Base-by-base conservation (phyloP, 1,284 basidiomycete species). In the Austroboletus niveus region DNA sequence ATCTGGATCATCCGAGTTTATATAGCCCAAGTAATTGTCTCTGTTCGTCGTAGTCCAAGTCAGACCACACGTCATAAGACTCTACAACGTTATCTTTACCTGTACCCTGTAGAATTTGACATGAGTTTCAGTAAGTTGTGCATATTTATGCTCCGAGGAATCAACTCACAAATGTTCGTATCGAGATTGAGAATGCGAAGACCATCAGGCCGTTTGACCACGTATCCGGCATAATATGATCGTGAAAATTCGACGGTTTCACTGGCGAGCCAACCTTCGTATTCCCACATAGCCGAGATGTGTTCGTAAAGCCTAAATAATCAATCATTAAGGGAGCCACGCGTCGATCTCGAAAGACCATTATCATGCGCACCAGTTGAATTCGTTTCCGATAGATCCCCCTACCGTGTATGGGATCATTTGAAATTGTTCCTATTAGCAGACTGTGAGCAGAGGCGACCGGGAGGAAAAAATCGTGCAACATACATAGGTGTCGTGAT, bases 141-240 rank as follows among this genome's bases (percentile, higher is more conserved):
- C 10, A 41, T 41, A 15, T 3, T 27, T 2, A 39, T n/a, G 6
- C 6, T 29, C 5, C 14, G 4, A 4, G n/a, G 27, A 36, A n/a
- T 34, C 32, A 9, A 56, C 57, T 48, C 62, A 83, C 84, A 88
- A 46, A 86, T 64, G 64, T 90, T 81, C 4, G 85, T 89, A 61
- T 91, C 89, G 47, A 92, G 65, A 11, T 85, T 81, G 51, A 92
- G 86, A 43, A 91, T 72, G 14, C 85, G 75, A 22, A 92, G 70
- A 0, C 87, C 87, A 53, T 88, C 81, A 4, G 68, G 60, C 10
- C 86, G 78, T 52, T 76, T 74, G 20, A 89, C 84, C 64, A 79
- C 80, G 60, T 87, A 92, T 4, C 75, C 86, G 2, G 80, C 78
- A 60, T 90, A 90, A 65, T 90, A 84, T 0, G 81, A 71, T 41